Conservation (phyloP, 176 grass and related monocot genomes). For the Calamus simplicifolius region DNA sequence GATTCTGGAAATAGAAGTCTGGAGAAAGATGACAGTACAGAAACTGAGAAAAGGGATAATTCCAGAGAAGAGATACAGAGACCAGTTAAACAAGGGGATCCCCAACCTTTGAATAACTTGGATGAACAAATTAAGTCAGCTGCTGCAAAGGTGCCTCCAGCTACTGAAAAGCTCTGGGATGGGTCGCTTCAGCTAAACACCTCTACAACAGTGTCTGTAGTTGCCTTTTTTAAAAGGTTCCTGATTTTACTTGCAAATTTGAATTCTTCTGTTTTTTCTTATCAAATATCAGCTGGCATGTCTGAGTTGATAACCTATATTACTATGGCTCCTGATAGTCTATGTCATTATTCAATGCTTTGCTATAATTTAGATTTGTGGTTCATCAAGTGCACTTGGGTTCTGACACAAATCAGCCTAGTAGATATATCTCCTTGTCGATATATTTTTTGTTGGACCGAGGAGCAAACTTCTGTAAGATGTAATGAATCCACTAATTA, state of each 20-base stretch:
- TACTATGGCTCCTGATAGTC: too few species aligned
- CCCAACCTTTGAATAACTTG: background rate
- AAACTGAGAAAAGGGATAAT: background rate
- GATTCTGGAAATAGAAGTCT: background rate
- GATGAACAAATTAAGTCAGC: constrained; percentile 16
- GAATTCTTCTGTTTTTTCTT: too few species aligned
- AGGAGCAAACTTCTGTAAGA: too few species aligned
- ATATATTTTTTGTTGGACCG: too few species aligned
- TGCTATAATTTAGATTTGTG: too few species aligned
- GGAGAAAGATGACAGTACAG: background rate
- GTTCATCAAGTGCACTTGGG: too few species aligned
- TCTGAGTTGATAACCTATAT: too few species aligned
- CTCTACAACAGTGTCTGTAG: constrained; percentile 12
- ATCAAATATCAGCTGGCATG: too few species aligned
- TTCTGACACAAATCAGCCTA: too few species aligned
- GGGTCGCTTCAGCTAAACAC: constrained; percentile 21
- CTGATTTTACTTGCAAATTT: background rate
- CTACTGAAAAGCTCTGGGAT: constrained; percentile 24
- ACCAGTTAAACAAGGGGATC: background rate
- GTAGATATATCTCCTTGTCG: too few species aligned
- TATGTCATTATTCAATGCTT: too few species aligned
- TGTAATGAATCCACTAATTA: too few species aligned
- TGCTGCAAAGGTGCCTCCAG: constrained; percentile 11
- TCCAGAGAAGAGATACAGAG: background rate
- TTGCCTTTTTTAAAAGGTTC: constrained; percentile 31